Evolutionary conservation across 1,284 basidiomycete species (phyloP).

Genomic region (Pseudozyma sp.): DNA sequence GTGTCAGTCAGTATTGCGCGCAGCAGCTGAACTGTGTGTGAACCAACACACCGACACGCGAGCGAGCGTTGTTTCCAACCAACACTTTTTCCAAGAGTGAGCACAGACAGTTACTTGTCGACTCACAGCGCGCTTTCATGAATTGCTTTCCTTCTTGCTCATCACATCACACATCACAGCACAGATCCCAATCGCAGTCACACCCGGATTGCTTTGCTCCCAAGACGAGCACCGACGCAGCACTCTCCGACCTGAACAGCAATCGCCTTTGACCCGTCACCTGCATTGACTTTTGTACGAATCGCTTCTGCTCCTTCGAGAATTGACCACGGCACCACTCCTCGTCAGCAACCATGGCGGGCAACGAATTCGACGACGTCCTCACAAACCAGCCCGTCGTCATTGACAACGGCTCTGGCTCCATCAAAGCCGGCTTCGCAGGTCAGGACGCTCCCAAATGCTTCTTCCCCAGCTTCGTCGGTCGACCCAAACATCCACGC

Average conservation of each 20-base stretch:
- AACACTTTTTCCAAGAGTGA: conserved; percentile 11
- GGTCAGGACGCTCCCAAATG: conserved; percentile 67
- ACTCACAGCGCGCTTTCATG: background rate
- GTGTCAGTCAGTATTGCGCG: conserved; percentile 7
- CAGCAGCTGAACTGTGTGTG: background rate
- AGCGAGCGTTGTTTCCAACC: background rate
- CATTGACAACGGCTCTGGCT: conserved; percentile 68
- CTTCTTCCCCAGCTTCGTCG: conserved; percentile 67
- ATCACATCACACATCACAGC: background rate
- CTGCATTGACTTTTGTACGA: too few relatives aligned
- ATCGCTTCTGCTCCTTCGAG: background rate
- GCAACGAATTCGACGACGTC: conserved; percentile 66
- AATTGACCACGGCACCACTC: too few relatives aligned
- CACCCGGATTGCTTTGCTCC: background rate
- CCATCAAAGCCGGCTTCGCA: conserved; percentile 68
- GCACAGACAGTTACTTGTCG: background rate
- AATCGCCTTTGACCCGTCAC: too few relatives aligned
- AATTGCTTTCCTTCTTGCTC: background rate
- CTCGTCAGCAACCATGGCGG: conserved; percentile 23
- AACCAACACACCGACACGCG: conserved; percentile 13
- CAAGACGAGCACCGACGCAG: too few relatives aligned
- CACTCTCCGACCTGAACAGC: too few relatives aligned
- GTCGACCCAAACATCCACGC: conserved; percentile 65
- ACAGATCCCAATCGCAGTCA: background rate
- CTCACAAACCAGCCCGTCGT: conserved; percentile 69